Evolutionary conservation across 495 filamentous ascomycete genomes (phyloP).

Genomic region (Lophium mytilinum): DNA sequence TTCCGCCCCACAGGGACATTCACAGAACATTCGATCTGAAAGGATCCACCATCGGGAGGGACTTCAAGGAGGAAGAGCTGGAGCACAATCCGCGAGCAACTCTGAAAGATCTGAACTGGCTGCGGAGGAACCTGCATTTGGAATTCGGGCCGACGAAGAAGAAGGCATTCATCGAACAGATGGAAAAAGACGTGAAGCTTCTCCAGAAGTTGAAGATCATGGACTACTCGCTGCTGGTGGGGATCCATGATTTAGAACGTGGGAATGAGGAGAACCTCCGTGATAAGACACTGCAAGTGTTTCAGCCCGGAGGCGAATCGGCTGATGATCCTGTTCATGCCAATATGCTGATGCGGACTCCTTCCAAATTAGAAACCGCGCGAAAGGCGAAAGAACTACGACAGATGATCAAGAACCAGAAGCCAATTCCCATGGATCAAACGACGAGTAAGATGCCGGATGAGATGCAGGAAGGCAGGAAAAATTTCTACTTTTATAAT

Average conservation of each 20-base stretch:
- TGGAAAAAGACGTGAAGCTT: slow-evolving; percentile 76
- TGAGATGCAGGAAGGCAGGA: slow-evolving; percentile 59
- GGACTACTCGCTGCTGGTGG: slow-evolving; percentile 95
- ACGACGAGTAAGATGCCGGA: slow-evolving; percentile 82
- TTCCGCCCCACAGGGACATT: slow-evolving; percentile 94
- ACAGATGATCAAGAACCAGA: slow-evolving; percentile 85
- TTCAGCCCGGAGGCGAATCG: slow-evolving; percentile 80
- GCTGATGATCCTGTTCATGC: slow-evolving; percentile 40
- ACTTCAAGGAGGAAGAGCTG: slow-evolving; percentile 81
- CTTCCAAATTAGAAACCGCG: slow-evolving; percentile 86
- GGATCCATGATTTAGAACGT: slow-evolving; percentile 79
- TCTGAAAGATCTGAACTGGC: slow-evolving; percentile 95
- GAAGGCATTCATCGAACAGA: slow-evolving; percentile 75
- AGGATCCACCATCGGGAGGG: slow-evolving; percentile 90
- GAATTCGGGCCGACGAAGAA: slow-evolving; percentile 85
- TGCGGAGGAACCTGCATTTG: slow-evolving; percentile 73
- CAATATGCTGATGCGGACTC: slow-evolving; percentile 74
- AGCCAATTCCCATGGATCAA: slow-evolving; percentile 83
- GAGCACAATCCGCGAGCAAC: slow-evolving; percentile 86
- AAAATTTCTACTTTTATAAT: slow-evolving; percentile 71
- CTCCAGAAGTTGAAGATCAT: slow-evolving; percentile 88
- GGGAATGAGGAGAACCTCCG: slow-evolving; percentile 95
- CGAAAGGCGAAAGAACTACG: slow-evolving; percentile 86
- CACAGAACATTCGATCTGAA: slow-evolving; percentile 96
- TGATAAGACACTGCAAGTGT: slow-evolving; percentile 90